phyloP scores from a whole-genome alignment of 2,329 filamentous ascomycete species.

The Trematosphaeria pertusa region DNA sequence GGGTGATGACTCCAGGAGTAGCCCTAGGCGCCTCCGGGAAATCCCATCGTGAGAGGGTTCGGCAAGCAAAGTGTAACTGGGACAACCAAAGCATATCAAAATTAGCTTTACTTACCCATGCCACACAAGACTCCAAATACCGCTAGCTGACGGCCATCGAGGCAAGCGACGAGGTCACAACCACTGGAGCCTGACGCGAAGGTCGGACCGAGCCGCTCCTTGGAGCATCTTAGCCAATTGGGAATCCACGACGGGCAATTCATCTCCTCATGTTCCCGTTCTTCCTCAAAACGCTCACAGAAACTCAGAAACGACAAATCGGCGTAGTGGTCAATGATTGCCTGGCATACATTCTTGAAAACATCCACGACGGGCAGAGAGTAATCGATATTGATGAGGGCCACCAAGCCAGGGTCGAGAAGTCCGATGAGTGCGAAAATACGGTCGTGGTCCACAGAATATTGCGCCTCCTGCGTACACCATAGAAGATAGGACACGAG shows the following conservation, averaged over 20 bases:
- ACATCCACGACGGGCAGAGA: neutral
- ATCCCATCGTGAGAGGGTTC: neutral
- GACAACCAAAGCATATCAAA: too few relatives aligned
- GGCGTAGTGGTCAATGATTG: neutral
- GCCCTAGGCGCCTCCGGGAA: too few relatives aligned
- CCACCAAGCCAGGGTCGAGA: neutral
- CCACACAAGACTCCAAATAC: slow-evolving; percentile 2
- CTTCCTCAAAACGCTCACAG: neutral
- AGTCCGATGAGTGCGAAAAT: slow-evolving; percentile 9
- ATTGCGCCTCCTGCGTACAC: neutral
- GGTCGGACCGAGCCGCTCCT: neutral
- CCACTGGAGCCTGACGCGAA: neutral
- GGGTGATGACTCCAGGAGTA: too few relatives aligned
- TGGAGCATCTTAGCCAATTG: neutral
- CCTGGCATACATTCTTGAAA: neutral
- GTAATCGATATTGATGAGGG: slow-evolving; percentile 4
- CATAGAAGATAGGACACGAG: neutral
- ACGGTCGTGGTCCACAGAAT: slow-evolving; percentile 2
- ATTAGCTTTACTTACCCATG: neutral
- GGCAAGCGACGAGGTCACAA: neutral
- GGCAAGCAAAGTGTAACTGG: too few relatives aligned
- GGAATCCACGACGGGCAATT: slow-evolving; percentile 6
- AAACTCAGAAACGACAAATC: neutral
- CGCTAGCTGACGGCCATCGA: neutral
- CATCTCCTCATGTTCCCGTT: neutral